A percentile compares a stretch with the other conserved stretches of the same genome.
Conservation (phyloP, 352 stramenopile species). For the Phytophthora citrophthora region DNA sequence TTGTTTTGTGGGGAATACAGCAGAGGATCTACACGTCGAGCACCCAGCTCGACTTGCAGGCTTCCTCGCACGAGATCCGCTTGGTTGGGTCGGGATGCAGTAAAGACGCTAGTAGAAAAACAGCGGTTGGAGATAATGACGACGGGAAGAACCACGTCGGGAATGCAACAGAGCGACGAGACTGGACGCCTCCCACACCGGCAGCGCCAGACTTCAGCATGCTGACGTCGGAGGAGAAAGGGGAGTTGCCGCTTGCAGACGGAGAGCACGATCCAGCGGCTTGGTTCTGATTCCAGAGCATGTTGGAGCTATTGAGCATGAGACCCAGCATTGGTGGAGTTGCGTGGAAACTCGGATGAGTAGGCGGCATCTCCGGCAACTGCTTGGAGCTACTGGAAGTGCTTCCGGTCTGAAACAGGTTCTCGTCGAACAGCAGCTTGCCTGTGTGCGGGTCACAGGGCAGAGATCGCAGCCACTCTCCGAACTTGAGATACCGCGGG, state of each 20-base stretch:
- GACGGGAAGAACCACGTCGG: slow-evolving; percentile 87
- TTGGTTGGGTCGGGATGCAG: slow-evolving; percentile 87
- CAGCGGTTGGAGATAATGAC: slow-evolving; percentile 65
- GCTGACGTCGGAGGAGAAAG: slow-evolving; percentile 25
- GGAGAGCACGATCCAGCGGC: slow-evolving; percentile 26
- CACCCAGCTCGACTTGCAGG: slow-evolving; percentile 79
- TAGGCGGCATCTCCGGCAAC: slow-evolving; percentile 23
- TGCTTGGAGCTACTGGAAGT: slow-evolving; percentile 16
- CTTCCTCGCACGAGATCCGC: slow-evolving; percentile 83
- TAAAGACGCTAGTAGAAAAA: slow-evolving; percentile 76
- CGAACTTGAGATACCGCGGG: slow-evolving; percentile 94
- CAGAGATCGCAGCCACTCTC: slow-evolving; percentile 89
- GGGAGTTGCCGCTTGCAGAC: slow-evolving; percentile 27
- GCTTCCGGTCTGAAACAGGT: slow-evolving; percentile 48
- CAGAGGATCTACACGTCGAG: slow-evolving; percentile 39
- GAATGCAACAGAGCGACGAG: slow-evolving; percentile 64
- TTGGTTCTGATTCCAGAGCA: slow-evolving; percentile 44
- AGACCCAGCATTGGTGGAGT: slow-evolving; percentile 42
- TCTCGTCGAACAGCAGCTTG: slow-evolving; percentile 66
- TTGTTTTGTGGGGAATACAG: slow-evolving; percentile 34
- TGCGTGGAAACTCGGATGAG: slow-evolving; percentile 37
- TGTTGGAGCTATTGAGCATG: slow-evolving; percentile 44
- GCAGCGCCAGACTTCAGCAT: slow-evolving; percentile 33
- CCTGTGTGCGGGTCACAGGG: slow-evolving; percentile 66
- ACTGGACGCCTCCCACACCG: slow-evolving; percentile 20